Evolutionary conservation across 352 stramenopile genomes (phyloP).

Genomic region (Globisporangium nagaii): DNA sequence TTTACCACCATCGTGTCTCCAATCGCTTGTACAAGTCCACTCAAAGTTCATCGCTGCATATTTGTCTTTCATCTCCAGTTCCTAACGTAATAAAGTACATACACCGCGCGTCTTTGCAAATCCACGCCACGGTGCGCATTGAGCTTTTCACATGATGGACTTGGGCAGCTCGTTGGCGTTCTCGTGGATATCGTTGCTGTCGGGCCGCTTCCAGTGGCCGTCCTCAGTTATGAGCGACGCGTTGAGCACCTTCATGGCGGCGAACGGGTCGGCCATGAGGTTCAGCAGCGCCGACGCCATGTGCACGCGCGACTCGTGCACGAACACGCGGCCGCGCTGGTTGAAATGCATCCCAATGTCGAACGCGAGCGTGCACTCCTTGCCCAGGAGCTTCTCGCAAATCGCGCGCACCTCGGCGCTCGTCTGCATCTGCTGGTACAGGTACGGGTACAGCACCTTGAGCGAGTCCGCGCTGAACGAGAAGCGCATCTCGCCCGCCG

Average conservation of each 20-base stretch:
- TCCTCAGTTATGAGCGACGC: slow-evolving; percentile 27
- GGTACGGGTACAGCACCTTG: slow-evolving; percentile 38
- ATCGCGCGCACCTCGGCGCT: slow-evolving; percentile 14
- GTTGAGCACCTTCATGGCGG: slow-evolving; percentile 24
- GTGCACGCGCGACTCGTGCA: slow-evolving; percentile 36
- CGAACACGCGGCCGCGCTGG: slow-evolving; percentile 17
- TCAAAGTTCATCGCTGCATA: not conserved
- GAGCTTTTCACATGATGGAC: slow-evolving; percentile 1
- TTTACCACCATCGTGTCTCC: slow-evolving; percentile 73
- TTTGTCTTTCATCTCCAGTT: not conserved
- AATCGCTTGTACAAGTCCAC: slow-evolving; percentile 55
- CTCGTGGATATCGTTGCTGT: slow-evolving; percentile 10
- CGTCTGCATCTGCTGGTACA: slow-evolving; percentile 25
- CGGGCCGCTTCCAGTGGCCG: slow-evolving; percentile 32
- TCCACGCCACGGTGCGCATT: too few relatives aligned
- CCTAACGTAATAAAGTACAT: too few relatives aligned
- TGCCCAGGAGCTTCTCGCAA: slow-evolving; percentile 21
- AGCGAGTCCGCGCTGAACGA: slow-evolving; percentile 38
- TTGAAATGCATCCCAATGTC: slow-evolving; percentile 34
- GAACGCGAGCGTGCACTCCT: slow-evolving; percentile 20
- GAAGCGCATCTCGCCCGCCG: slow-evolving; percentile 24
- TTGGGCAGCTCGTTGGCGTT: slow-evolving; percentile 15
- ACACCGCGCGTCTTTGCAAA: too few relatives aligned
- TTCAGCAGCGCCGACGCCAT: slow-evolving; percentile 35
- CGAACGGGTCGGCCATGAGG: slow-evolving; percentile 27